Percentiles rank a stretch among this genome's conserved stretches.
Evolutionary conservation across 352 stramenopile species (phyloP).

Genomic region (Pythium aphanidermatum): DNA sequence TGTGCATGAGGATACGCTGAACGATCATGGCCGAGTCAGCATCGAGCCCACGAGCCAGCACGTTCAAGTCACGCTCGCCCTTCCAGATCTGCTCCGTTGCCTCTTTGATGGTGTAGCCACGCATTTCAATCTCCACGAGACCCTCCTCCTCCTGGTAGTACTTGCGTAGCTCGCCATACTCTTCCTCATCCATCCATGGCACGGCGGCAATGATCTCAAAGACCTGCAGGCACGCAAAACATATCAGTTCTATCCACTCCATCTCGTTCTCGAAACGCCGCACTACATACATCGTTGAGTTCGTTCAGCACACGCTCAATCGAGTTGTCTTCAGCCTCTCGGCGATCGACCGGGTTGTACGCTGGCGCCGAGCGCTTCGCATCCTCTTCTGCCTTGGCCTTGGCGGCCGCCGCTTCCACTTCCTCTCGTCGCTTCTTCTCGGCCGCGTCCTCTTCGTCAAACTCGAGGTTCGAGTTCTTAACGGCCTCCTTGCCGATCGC

Average conservation of each 20-base stretch:
- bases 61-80: slow-evolving; percentile 55
- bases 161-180: slow-evolving; percentile 45
- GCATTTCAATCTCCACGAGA: slow-evolving; percentile 53
- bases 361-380: slow-evolving; percentile 34
- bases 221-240: slow-evolving; percentile 9
- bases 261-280: not conserved
- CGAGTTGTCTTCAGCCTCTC: slow-evolving; percentile 34
- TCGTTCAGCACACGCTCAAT: slow-evolving; percentile 55
- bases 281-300: slow-evolving; percentile 39
- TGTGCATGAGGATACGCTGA: slow-evolving; percentile 70
- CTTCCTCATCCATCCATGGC: slow-evolving; percentile 60
- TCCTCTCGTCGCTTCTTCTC: slow-evolving; percentile 34
- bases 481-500: slow-evolving; percentile 47
- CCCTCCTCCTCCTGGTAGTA: slow-evolving; percentile 59
- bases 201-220: slow-evolving; percentile 67
- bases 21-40: slow-evolving; percentile 61
- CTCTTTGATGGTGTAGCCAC: slow-evolving; percentile 50
- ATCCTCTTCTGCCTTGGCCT: slow-evolving; percentile 31
- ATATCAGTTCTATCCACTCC: not conserved
- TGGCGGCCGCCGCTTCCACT: slow-evolving; percentile 26
- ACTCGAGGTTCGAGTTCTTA: slow-evolving; percentile 59
- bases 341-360: slow-evolving; percentile 46
- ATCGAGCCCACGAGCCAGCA: slow-evolving; percentile 37
- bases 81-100: slow-evolving; percentile 53
- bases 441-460: slow-evolving; percentile 47